Evolutionary conservation across 1,284 basidiomycete species (phyloP).

Genomic region (Microbotryum saponariae): DNA sequence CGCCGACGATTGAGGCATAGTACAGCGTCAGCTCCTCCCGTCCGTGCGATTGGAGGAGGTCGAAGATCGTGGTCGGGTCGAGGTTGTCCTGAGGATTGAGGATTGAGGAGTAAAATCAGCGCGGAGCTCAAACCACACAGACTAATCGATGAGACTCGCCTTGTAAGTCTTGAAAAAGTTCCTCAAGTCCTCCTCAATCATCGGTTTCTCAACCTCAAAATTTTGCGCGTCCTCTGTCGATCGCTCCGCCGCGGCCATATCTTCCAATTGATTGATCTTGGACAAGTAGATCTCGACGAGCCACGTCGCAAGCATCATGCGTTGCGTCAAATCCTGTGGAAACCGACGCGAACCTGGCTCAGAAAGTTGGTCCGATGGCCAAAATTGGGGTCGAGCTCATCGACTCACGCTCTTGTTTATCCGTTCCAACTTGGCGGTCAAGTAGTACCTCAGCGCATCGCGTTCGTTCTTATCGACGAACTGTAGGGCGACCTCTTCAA

Average conservation of each 20-base stretch:
- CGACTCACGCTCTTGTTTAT: slow-evolving; percentile 61
- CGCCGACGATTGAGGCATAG: slow-evolving; percentile 75
- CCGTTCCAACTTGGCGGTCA: slow-evolving; percentile 79
- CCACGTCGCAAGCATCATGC: slow-evolving; percentile 99
- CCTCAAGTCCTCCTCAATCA: slow-evolving; percentile 85
- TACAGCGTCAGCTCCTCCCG: slow-evolving; percentile 85
- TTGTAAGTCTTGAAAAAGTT: slow-evolving; percentile 90
- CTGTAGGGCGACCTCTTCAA: slow-evolving; percentile 85
- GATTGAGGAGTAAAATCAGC: neutral
- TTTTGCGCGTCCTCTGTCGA: slow-evolving; percentile 80
- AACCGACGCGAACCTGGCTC: neutral
- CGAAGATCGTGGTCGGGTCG: slow-evolving; percentile 76
- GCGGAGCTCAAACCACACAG: neutral
- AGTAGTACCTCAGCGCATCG: slow-evolving; percentile 86
- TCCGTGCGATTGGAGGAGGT: slow-evolving; percentile 87
- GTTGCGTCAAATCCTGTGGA: slow-evolving; percentile 72
- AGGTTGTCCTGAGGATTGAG: slow-evolving; percentile 61
- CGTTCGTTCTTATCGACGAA: slow-evolving; percentile 84
- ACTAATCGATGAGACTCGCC: slow-evolving; percentile 43
- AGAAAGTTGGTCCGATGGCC: too few species aligned
- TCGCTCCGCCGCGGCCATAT: slow-evolving; percentile 62
- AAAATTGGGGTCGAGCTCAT: neutral
- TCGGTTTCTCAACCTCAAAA: slow-evolving; percentile 65
- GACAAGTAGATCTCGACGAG: slow-evolving; percentile 93
- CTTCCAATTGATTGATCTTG: slow-evolving; percentile 94